Percentiles rank a stretch among this genome's conserved stretches.
Evolutionary conservation across 805 yeast genomes (phyloP).

Genomic region (Lipomyces spencermartinsiae): DNA sequence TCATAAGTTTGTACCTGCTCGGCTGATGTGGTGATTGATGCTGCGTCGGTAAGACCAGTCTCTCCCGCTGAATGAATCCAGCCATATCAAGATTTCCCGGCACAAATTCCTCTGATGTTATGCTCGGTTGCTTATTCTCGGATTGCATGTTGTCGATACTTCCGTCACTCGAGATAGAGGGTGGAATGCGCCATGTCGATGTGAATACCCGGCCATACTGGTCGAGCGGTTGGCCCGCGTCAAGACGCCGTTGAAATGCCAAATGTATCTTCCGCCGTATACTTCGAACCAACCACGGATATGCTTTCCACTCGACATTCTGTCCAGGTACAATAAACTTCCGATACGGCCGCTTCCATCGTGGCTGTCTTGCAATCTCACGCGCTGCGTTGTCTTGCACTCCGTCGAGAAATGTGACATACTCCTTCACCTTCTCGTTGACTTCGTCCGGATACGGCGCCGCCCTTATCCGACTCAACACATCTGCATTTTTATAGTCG

Average conservation of each 20-base stretch:
- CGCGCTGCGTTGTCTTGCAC: conserved; percentile 1
- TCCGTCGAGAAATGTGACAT: not conserved
- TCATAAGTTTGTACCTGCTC: not conserved
- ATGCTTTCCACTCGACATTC: not conserved
- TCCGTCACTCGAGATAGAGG: not conserved
- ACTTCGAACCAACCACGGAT: not conserved
- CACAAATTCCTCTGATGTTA: not conserved
- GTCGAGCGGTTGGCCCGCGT: conserved; percentile 7
- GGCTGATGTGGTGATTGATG: not conserved
- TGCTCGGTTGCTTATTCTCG: not conserved
- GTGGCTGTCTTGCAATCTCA: conserved; percentile 2
- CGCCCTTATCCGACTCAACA: not conserved
- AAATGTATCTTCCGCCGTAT: conserved; percentile 1
- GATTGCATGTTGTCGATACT: not conserved
- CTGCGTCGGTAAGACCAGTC: not conserved
- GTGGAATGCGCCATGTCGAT: conserved; percentile 25
- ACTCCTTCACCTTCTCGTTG: not conserved
- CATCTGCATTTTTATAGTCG: not conserved
- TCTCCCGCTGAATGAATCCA: not conserved
- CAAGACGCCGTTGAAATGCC: conserved; percentile 11
- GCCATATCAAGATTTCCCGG: not conserved
- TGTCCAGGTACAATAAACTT: not conserved
- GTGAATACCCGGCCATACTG: conserved; percentile 31
- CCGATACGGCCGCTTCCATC: conserved; percentile 1
- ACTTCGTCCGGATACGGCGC: conserved; percentile 2